Conservation (phyloP, 2,329 filamentous ascomycete genomes). For the Laburnicola sp. region DNA sequence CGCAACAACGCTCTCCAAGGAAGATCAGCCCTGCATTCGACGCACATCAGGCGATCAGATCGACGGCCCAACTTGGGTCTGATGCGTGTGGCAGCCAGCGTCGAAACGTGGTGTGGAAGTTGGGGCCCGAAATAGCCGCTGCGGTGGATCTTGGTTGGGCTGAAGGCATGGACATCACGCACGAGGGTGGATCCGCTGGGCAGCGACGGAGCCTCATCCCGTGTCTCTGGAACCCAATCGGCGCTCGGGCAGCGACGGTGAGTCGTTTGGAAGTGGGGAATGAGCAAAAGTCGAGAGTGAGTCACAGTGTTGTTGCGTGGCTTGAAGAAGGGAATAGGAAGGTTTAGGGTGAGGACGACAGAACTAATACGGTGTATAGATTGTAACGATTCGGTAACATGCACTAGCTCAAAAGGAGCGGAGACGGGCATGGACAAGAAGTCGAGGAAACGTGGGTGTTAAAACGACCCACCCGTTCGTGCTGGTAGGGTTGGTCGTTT, state of each 20-base stretch:
- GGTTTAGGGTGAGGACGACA: neutral
- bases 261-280: slow-evolving; percentile 2
- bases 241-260: slow-evolving; percentile 14
- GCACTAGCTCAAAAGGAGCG: no score
- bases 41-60: neutral
- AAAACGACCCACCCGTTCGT: slow-evolving; percentile 2
- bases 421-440: no score
- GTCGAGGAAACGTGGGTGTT: neutral
- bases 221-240: slow-evolving; percentile 11
- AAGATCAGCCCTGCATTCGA: neutral
- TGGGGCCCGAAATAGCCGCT: slow-evolving; percentile 13
- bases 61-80: no score
- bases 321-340: neutral
- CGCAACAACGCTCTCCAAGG: no score
- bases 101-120: slow-evolving; percentile 3
- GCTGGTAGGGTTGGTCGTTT: neutral
- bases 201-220: slow-evolving; percentile 16
- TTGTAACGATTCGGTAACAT: no score
- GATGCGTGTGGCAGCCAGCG: neutral
- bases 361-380: neutral
- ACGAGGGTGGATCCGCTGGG: slow-evolving; percentile 13
- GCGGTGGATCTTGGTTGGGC: slow-evolving; percentile 13
- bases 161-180: slow-evolving; percentile 12
- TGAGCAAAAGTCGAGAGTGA: slow-evolving; percentile 2
- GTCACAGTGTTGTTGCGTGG: neutral